Evolutionary conservation across 2,329 filamentous ascomycete genomes (phyloP).

Genomic region (Beauveria rudraprayagi): DNA sequence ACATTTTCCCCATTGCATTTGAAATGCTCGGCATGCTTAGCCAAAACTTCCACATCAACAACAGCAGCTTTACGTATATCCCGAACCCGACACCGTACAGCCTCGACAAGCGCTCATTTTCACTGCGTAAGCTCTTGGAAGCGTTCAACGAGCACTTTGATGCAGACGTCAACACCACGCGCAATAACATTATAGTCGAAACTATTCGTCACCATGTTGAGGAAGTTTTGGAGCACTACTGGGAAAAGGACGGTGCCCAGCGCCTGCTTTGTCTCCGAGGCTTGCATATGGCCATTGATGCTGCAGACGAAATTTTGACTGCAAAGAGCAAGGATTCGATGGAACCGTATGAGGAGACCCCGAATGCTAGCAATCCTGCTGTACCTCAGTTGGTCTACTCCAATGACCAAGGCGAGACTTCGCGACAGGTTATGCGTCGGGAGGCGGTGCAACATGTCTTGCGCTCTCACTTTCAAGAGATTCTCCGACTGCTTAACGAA

Average conservation of each 20-base stretch:
- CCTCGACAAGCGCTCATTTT: constrained; percentile 45
- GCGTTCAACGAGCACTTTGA: constrained; percentile 28
- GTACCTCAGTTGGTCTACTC: constrained; percentile 4
- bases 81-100: constrained; percentile 48
- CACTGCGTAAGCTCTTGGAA: constrained; percentile 32
- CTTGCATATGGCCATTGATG: constrained; percentile 33
- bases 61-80: constrained; percentile 44
- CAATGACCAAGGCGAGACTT: constrained; percentile 12
- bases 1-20: constrained; percentile 49
- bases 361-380: not conserved
- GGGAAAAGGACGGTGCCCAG: constrained; percentile 16
- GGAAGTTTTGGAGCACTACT: constrained; percentile 17
- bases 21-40: constrained; percentile 52
- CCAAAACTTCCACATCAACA: constrained; percentile 39
- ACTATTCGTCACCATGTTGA: constrained; percentile 21
- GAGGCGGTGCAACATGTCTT: constrained; percentile 37
- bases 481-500: constrained; percentile 38
- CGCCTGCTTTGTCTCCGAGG: constrained; percentile 29
- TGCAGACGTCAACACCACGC: constrained; percentile 12
- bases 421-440: constrained; percentile 19
- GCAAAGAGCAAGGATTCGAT: constrained; percentile 18
- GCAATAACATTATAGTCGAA: constrained; percentile 18
- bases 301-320: constrained; percentile 36
- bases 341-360: not conserved
- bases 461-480: constrained; percentile 41